Evolutionary conservation across 306 rosid species (phyloP).

Genomic region (Ziziphus jujuba): DNA sequence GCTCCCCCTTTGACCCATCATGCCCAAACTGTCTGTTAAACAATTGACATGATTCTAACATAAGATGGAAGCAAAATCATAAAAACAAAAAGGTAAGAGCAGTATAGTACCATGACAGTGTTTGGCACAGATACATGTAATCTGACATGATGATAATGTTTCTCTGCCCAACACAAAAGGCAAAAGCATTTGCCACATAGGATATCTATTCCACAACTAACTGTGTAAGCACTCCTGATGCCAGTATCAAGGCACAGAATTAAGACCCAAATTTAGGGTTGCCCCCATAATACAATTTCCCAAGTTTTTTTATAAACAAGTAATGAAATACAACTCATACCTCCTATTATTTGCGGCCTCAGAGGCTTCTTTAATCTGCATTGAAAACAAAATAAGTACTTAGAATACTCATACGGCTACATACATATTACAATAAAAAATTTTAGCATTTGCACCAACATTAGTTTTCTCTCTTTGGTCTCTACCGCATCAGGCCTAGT

Average conservation of each 20-base stretch:
- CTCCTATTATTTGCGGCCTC: slow-evolving; percentile 29
- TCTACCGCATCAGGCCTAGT: too few species aligned
- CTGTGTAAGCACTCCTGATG: background rate
- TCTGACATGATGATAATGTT: slow-evolving; percentile 7
- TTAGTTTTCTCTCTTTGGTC: background rate
- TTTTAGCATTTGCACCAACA: slow-evolving; percentile 4
- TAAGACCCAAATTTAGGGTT: slow-evolving; percentile 3
- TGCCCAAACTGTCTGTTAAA: slow-evolving; percentile 59
- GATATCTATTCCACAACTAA: slow-evolving; percentile 4
- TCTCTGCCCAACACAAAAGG: slow-evolving; percentile 3
- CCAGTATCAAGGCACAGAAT: slow-evolving; percentile 12
- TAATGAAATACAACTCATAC: slow-evolving; percentile 21
- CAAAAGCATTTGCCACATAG: slow-evolving; percentile 16
- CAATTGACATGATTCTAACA: slow-evolving; percentile 35
- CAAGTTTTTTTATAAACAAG: background rate
- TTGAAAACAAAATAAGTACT: slow-evolving; percentile 3
- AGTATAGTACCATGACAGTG: slow-evolving; percentile 17
- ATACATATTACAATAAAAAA: background rate
- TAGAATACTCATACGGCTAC: background rate
- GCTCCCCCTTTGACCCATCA: slow-evolving; percentile 37
- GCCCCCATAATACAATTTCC: slow-evolving; percentile 4
- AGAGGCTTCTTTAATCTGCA: slow-evolving; percentile 41
- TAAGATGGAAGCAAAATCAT: slow-evolving; percentile 7
- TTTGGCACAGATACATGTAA: background rate
- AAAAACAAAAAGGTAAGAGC: slow-evolving; percentile 17